phyloP scores from a whole-genome alignment of 345 rosid genomes.

The Eucalyptus erythrocorys region DNA sequence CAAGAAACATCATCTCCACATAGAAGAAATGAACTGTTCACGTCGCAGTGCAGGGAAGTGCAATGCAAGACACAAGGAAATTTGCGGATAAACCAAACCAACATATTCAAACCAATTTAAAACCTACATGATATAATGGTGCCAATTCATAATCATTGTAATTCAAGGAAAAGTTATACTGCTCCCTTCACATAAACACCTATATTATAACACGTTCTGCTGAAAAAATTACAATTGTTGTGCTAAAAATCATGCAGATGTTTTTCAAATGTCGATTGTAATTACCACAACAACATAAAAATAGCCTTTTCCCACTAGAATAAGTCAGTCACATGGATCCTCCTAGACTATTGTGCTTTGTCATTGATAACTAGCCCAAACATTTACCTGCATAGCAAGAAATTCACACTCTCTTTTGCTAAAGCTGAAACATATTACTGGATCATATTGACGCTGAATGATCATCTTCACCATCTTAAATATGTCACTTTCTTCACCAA shows the following conservation, averaged over 20 bases:
- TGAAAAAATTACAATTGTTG: neutral
- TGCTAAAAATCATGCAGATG: neutral
- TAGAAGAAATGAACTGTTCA: neutral
- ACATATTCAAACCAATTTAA: neutral
- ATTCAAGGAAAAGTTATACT: neutral
- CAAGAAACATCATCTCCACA: neutral
- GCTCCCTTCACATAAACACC: neutral
- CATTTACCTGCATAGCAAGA: slow-evolving; percentile 93
- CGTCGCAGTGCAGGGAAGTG: neutral
- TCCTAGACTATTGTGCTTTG: neutral
- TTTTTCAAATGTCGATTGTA: neutral
- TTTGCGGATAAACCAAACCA: neutral
- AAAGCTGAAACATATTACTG: slow-evolving; percentile 92
- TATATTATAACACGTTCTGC: neutral
- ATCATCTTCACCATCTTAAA: slow-evolving; percentile 99
- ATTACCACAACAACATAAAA: neutral
- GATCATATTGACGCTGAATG: slow-evolving; percentile 90
- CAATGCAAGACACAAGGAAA: neutral
- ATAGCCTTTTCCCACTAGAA: neutral
- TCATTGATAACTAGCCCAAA: neutral
- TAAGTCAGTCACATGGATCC: neutral
- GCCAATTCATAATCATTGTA: neutral
- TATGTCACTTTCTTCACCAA: slow-evolving; percentile 96
- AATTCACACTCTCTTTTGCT: slow-evolving; percentile 98
- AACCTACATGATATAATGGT: neutral